These are phyloP conservation scores for Monotropa hypopitys DNA, from an alignment of 179 eudicot species.

Conservation along the genomic window DNA sequence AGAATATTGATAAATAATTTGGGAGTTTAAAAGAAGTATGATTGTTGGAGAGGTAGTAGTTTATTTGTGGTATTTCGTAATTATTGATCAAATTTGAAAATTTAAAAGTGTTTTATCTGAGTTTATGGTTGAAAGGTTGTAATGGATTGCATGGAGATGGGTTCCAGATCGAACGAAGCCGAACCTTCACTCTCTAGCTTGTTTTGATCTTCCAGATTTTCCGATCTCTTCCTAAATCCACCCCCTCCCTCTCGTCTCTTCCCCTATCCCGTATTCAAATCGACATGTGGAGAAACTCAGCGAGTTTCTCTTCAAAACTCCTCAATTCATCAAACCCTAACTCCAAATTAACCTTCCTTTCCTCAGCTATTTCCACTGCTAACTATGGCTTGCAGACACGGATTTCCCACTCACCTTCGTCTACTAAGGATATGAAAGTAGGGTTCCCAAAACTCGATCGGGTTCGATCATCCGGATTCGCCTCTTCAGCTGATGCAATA, in stretches of 20 bases:
- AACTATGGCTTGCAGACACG: constrained; percentile 7
- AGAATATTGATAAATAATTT: no score
- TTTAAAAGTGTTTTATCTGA: no score
- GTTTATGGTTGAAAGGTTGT: no score
- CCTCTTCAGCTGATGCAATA: constrained; percentile 17
- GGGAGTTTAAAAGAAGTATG: no score
- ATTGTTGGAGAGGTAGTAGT: no score
- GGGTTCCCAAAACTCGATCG: constrained; percentile 12
- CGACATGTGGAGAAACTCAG: constrained; percentile 42
- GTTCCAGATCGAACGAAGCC: no score
- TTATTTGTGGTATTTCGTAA: no score
- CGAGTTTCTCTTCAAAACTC: constrained; percentile 38
- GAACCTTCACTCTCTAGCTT: neutral
- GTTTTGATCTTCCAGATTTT: neutral
- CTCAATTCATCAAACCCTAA: constrained; percentile 12
- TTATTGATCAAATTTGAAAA: no score
- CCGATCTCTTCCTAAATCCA: neutral
- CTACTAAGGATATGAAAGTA: constrained; percentile 14
- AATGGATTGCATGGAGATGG: no score
- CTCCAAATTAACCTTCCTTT: constrained; percentile 4
- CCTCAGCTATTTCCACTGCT: neutral
- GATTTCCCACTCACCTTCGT: constrained; percentile 16
- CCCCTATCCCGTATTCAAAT: neutral
- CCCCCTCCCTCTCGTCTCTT: neutral
- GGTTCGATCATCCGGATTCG: constrained; percentile 12